Base-by-base conservation (phyloP, 2,329 filamentous ascomycete genomes). In the Alternaria postmessia region DNA sequence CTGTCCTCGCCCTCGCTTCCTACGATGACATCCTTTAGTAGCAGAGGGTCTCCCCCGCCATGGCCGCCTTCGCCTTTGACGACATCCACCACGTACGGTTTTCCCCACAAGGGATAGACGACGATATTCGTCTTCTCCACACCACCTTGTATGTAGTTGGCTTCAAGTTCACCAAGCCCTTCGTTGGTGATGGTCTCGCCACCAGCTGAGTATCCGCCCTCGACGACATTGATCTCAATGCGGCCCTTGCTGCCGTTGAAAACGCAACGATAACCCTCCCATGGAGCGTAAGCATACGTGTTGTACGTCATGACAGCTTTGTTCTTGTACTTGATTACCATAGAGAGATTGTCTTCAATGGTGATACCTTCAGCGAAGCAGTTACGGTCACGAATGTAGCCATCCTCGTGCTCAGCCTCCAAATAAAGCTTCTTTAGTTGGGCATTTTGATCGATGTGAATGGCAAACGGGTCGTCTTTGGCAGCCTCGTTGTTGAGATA, bases 291-390 rank as follows among this genome's bases (percentile, higher is more conserved):
- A 0, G 87, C 86, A 2, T 84, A 85, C 6, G 87, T 76, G 18
- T 81, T 86, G 68, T 89, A 89, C 0, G 87, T 88, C 73, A 89
- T 75, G 28, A 86, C 83, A 0, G 85, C 85, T 3, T 86, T 84
- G 51, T 81, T 86, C 18, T 80, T 78, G 69, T 89, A 89, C 49
- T 82, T 79, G 28, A 89, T 84, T 42, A 89, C 78, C 30, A 89
- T 75, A 41, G 81, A 86, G 85, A 89, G 87, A 0, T 86, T 89
- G 66, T 89, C 87, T 71, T 89, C 87, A 57, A 89, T 89, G 65
- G 81, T 88, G 57, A 89, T 87, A 1, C 87, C 87, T 61, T 89
- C 87, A 0, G 85, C 81, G 55, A 89, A 89, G 1, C 88, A 86
- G 66, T 83, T 87, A 73, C 88, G 87, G 68, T 89, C 87, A 0